Base-by-base conservation (phyloP, 768 basidiomycete species). In the Lactarius psammicola region DNA sequence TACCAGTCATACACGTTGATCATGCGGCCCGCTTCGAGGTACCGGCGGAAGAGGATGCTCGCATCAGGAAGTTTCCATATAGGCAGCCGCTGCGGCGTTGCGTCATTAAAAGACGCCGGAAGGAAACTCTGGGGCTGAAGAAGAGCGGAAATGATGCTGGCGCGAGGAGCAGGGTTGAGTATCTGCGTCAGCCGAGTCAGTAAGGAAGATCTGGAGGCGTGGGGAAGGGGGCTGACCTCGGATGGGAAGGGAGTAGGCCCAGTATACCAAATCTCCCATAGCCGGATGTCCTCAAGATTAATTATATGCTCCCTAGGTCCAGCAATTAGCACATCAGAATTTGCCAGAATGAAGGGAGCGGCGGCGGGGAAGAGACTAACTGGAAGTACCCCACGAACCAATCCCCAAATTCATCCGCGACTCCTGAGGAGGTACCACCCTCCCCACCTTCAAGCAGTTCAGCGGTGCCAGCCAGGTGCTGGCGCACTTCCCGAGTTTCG, bases 1-100 rank as follows among this genome's bases (percentile, higher is more conserved):
- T 86, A 93, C 93, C 92, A 94, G 74, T 95, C 93, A 73, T 90
- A 93, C 2, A 92, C 82, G 72, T 94, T 94, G 75, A 94, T 85
- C 84, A 89, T 83, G 76, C 82, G 87, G 54, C 90, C 90, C 56
- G 89, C 88, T 71, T 92, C 87, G 51, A 87, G 79, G 75, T 92
- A 94, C 26, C 90, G 81, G 56, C 78, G 78, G 78, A 94, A 91
- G 17, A 94, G 78, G 64, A 94, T 89, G 70, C 84, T 87, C 1
- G 85, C 87, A 70, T 94, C 92, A 0, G 90, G 87, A 49, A 89
- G 80, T 55, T 82, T 78, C 79, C 80, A 83, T 7, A 87, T 71
- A 2, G 75, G 69, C 28, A 59, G 42, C 17, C 60, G 60, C 23
- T 63, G 31, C 26, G 30, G 44, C 4, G 42, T 36, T 33, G 46